Percentiles rank a stretch among this genome's conserved stretches.
Evolutionary conservation across 208 protist genomes (phyloP).

Genomic region (Acanthamoeba royreba): DNA sequence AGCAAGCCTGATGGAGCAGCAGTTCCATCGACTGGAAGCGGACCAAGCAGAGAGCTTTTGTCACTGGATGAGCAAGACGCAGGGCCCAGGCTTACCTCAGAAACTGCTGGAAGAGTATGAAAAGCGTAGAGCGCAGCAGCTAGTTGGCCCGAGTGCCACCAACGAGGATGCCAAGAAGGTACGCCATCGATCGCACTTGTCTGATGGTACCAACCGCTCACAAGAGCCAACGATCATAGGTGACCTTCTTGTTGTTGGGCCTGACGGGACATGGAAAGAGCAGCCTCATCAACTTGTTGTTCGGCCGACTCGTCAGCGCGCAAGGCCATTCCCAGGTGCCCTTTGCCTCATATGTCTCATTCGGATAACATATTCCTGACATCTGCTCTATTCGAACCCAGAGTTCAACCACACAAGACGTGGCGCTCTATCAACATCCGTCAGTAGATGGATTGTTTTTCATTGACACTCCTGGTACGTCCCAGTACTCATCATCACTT

Average conservation of each 20-base stretch:
- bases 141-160: too few relatives aligned
- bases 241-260: neutral
- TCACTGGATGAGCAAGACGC: neutral
- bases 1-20: too few relatives aligned
- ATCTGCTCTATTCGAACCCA: too few relatives aligned
- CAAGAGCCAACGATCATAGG: too few relatives aligned
- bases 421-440: conserved; percentile 36
- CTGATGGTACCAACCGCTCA: too few relatives aligned
- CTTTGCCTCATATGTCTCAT: neutral
- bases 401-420: conserved; percentile 10
- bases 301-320: neutral
- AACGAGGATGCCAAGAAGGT: neutral
- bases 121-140: neutral
- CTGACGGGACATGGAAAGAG: conserved; percentile 40
- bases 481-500: too few relatives aligned
- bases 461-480: conserved; percentile 50
- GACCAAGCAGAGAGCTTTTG: neutral
- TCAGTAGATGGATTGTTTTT: neutral
- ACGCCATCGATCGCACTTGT: neutral
- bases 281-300: conserved; percentile 35
- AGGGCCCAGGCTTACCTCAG: neutral
- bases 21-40: neutral
- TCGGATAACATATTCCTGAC: neutral
- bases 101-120: neutral
- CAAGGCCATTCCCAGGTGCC: conserved; percentile 8